Conservation (phyloP, 1,284 basidiomycete species). For the Volvariella surrecta region DNA sequence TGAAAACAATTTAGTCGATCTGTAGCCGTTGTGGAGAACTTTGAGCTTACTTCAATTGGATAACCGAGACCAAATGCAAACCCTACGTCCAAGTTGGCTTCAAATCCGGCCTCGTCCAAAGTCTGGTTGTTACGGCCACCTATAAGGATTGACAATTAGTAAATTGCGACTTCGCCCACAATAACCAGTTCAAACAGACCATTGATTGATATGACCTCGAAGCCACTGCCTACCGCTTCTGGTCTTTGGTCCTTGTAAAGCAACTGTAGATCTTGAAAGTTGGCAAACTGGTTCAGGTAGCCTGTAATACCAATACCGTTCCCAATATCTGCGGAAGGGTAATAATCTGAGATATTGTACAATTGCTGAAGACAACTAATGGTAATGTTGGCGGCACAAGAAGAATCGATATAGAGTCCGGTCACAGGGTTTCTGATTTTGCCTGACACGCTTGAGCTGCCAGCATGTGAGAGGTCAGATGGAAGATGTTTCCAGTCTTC, state of each 20-base stretch:
- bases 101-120: conserved; percentile 42
- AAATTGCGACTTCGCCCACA: conserved; percentile 2
- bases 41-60: conserved; percentile 26
- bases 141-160: conserved; percentile 11
- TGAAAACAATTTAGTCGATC: conserved; percentile 18
- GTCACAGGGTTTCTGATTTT: not conserved
- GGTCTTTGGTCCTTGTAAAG: conserved; percentile 30
- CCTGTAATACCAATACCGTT: conserved; percentile 36
- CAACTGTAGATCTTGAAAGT: conserved; percentile 29
- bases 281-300: conserved; percentile 36
- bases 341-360: conserved; percentile 30
- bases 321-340: conserved; percentile 19
- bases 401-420: conserved; percentile 3
- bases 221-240: conserved; percentile 23
- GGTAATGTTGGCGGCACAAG: conserved; percentile 28
- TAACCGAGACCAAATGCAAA: conserved; percentile 56
- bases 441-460: not conserved
- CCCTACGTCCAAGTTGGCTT: conserved; percentile 68
- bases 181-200: conserved; percentile 22
- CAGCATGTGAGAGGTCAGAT: no score
- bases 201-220: conserved; percentile 31
- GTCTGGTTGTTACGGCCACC: conserved; percentile 59
- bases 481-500: no score
- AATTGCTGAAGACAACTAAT: conserved; percentile 28
- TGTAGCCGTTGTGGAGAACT: not conserved